A percentile compares a stretch with the other conserved stretches of the same genome.
These are phyloP conservation scores for Neonectria faginata DNA, from an alignment of 2,329 filamentous ascomycete species.

Conservation along the genomic window DNA sequence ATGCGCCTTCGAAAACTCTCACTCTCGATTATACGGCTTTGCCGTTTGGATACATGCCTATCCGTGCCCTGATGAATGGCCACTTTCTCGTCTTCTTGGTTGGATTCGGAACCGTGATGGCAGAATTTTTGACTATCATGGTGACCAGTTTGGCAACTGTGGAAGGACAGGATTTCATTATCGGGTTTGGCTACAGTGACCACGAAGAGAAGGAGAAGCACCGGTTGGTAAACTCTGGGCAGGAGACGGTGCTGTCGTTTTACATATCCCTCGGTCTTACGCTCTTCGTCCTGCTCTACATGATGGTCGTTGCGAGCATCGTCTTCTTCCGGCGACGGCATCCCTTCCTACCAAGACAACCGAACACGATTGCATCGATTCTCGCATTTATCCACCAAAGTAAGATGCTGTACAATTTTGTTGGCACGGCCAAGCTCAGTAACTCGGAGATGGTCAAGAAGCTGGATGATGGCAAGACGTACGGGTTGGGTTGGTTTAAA, in stretches of 20 bases:
- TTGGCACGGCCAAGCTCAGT: slow-evolving; percentile 73
- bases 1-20: slow-evolving; percentile 73
- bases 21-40: slow-evolving; percentile 80
- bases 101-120: slow-evolving; percentile 76
- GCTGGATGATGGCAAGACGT: slow-evolving; percentile 71
- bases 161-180: slow-evolving; percentile 70
- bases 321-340: slow-evolving; percentile 73
- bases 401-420: slow-evolving; percentile 83
- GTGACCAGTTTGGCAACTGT: slow-evolving; percentile 74
- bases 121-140: slow-evolving; percentile 79
- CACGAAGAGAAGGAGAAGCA: slow-evolving; percentile 34
- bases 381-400: slow-evolving; percentile 83
- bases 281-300: slow-evolving; percentile 73
- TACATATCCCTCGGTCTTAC: slow-evolving; percentile 73
- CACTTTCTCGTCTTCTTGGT: slow-evolving; percentile 76
- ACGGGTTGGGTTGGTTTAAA: slow-evolving; percentile 81
- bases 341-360: slow-evolving; percentile 81
- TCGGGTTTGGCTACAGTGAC: slow-evolving; percentile 37
- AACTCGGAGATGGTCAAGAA: slow-evolving; percentile 70
- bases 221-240: slow-evolving; percentile 60
- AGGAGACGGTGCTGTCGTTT: slow-evolving; percentile 73
- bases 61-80: slow-evolving; percentile 71
- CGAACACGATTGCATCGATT: slow-evolving; percentile 81
- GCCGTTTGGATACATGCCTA: slow-evolving; percentile 73
- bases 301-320: slow-evolving; percentile 68